Base-by-base conservation (phyloP, 257 asterid genomes). In the Solanum peruvianum region DNA sequence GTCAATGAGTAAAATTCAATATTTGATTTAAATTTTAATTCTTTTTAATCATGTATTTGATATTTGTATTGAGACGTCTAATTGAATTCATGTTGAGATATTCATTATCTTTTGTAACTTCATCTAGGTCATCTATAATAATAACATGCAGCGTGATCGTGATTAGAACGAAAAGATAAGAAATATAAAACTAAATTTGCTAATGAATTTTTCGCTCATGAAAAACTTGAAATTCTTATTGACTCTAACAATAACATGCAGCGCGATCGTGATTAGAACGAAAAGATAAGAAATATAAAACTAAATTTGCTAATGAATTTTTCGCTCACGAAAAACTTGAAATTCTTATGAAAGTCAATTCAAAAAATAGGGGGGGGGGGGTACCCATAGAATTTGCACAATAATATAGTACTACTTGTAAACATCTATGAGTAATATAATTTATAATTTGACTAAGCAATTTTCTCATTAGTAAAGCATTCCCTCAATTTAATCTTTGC, bases 401-500 rank as follows among this genome's bases (percentile, higher is more conserved):
- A n/a, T 64, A 11, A 64, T 23, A 64, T 11, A 21, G 11, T 11
- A 62, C 70, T 62, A 23, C 9, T 64, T 10, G 16, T 64, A 64
- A 64, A n/a, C 2, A n/a, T 64, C 18, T n/a, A 10, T 64, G 39
- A 69, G 41, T 29, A 69, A 69, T 69, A 69, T 29, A 29, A 0
- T 33, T 9, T 25, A 15, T 4, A 41, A 10, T 25, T 87, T 27
- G 13, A 14, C 78, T 87, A 93, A 27, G 97, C 97, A 23, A 94
- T 87, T 7, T 91, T 87, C 91, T 94, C 97, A 80, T 88, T 90
- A 11, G 85, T 31, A 49, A 42, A 42, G 86, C 97, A 94, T 85
- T 91, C 93, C 85, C 95, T 91, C 45, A 90, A 89, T 83, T 84
- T 93, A 14, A 94, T 69, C 20, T 80, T 87, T 4, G 91, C 93